Conservation (phyloP, 2,329 filamentous ascomycete species). For the Colletotrichum sidae region DNA sequence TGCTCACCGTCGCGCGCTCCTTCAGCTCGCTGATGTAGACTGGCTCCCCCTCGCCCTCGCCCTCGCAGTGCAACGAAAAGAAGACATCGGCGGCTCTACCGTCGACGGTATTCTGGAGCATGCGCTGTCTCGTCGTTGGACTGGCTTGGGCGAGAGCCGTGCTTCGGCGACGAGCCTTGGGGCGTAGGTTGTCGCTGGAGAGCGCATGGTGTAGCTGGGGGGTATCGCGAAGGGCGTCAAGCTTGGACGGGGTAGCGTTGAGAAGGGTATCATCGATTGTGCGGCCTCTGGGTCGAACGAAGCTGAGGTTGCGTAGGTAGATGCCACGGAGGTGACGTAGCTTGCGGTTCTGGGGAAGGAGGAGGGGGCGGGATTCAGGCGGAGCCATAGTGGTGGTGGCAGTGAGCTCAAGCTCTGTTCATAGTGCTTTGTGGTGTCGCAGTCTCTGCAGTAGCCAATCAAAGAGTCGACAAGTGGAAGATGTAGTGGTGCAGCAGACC, state of each 20-base stretch:
- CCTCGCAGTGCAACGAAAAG: slow-evolving; percentile 82
- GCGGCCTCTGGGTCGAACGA: slow-evolving; percentile 66
- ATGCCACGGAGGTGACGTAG: slow-evolving; percentile 89
- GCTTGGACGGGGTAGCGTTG: slow-evolving; percentile 76
- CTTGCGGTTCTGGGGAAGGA: slow-evolving; percentile 82
- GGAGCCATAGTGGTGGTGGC: slow-evolving; percentile 36
- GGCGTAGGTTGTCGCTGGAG: slow-evolving; percentile 64
- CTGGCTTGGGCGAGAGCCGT: slow-evolving; percentile 60
- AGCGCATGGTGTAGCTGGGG: slow-evolving; percentile 65
- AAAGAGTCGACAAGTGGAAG: too few relatives aligned
- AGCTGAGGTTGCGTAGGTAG: slow-evolving; percentile 85
- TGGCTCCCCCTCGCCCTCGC: slow-evolving; percentile 71
- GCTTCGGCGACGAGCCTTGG: slow-evolving; percentile 57
- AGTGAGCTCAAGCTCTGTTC: slow-evolving; percentile 31
- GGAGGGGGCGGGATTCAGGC: slow-evolving; percentile 55
- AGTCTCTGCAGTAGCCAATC: too few relatives aligned
- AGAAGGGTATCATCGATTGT: slow-evolving; percentile 83
- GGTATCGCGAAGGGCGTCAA: slow-evolving; percentile 61
- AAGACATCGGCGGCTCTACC: slow-evolving; percentile 86
- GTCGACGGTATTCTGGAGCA: slow-evolving; percentile 78
- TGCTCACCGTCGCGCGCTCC: slow-evolving; percentile 74
- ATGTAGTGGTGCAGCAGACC: too few relatives aligned
- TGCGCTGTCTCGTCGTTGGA: slow-evolving; percentile 73
- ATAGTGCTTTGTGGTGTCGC: slow-evolving; percentile 9
- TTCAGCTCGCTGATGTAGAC: slow-evolving; percentile 91